A percentile compares a stretch with the other conserved stretches of the same genome.
Conservation (phyloP, 176 grass and related monocot genomes). For the Cymbopogon citratus region DNA sequence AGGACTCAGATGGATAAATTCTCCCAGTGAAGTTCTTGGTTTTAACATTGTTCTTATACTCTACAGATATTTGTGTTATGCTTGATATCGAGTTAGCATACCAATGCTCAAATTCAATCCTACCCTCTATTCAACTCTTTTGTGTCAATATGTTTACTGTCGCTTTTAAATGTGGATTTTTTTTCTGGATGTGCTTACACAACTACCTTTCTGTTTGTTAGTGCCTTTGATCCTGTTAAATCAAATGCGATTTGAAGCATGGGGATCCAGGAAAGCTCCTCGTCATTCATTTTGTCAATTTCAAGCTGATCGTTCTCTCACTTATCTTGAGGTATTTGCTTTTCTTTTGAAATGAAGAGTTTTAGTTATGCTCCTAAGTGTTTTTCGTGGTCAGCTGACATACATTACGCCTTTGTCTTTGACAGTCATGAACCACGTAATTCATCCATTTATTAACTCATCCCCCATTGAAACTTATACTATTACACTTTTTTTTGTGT, state of each 20-base stretch:
- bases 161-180: neutral
- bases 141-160: neutral
- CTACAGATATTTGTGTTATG: neutral
- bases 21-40: neutral
- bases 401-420: neutral
- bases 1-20: neutral
- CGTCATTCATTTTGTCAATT: slow-evolving; percentile 94
- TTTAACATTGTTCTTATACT: neutral
- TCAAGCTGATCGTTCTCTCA: slow-evolving; percentile 76
- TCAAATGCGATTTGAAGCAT: slow-evolving; percentile 91
- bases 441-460: neutral
- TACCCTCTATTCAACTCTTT: neutral
- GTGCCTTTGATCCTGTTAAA: slow-evolving; percentile 92
- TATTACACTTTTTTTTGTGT: neutral
- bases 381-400: neutral
- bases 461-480: neutral
- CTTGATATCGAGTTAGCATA: neutral
- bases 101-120: neutral
- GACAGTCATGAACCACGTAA: neutral
- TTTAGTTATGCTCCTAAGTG: neutral
- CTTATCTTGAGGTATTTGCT: slow-evolving; percentile 77
- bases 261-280: slow-evolving; percentile 97
- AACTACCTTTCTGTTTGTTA: slow-evolving; percentile 32
- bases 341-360: neutral
- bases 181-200: neutral